These are phyloP conservation scores for Arctostaphylos glauca DNA, from an alignment of 148 eudicot species.

Conservation along the genomic window DNA sequence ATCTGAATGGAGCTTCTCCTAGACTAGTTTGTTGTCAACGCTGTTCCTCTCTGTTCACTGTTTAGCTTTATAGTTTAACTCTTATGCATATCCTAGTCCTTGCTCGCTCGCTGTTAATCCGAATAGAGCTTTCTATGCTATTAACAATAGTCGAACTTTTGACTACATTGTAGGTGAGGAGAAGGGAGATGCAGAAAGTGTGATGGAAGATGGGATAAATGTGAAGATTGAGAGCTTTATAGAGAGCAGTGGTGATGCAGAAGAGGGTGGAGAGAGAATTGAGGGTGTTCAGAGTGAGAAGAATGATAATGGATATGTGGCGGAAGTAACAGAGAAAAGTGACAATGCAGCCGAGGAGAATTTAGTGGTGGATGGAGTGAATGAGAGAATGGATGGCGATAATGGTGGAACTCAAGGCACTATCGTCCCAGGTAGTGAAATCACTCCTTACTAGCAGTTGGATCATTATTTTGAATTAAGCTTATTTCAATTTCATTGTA, in stretches of 20 bases:
- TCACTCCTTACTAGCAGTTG: background rate
- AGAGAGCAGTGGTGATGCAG: background rate
- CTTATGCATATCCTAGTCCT: too few species aligned
- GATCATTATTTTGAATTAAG: background rate
- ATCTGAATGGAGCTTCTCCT: background rate
- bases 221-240: background rate
- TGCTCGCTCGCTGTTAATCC: too few species aligned
- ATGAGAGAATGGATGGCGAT: background rate
- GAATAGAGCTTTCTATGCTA: too few species aligned
- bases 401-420: background rate
- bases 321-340: background rate
- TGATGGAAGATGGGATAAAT: background rate
- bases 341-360: background rate
- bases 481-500: background rate
- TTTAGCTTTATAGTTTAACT: background rate
- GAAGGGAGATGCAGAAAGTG: background rate
- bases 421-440: slow-evolving; percentile 8
- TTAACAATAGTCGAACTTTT: too few species aligned
- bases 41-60: background rate
- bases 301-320: background rate
- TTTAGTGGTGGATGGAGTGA: background rate
- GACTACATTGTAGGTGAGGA: background rate
- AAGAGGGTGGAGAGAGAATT: background rate
- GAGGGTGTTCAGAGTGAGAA: background rate
- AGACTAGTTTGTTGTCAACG: background rate